A percentile compares a stretch with the other conserved stretches of the same genome.
These are phyloP conservation scores for Mortierella sp. DNA, from an alignment of 371 early-diverging fungal species.

Conservation along the genomic window DNA sequence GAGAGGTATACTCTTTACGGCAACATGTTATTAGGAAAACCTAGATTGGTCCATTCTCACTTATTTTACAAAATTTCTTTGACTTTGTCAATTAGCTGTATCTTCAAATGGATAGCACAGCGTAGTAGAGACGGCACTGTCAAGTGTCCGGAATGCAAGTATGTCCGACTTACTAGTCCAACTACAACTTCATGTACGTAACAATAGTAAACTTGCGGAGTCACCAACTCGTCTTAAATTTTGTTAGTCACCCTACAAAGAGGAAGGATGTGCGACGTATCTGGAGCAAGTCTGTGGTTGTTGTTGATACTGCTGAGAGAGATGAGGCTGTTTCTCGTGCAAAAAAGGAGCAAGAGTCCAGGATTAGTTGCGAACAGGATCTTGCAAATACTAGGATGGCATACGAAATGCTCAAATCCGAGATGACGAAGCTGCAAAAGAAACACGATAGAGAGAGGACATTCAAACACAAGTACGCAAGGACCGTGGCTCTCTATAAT, in stretches of 20 bases:
- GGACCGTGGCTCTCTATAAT: not conserved
- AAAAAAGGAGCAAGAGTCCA: slow-evolving; percentile 24
- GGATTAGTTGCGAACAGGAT: slow-evolving; percentile 32
- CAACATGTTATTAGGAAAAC: not conserved
- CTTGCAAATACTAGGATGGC: slow-evolving; percentile 45
- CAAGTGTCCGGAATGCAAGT: slow-evolving; percentile 59
- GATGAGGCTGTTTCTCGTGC: slow-evolving; percentile 26
- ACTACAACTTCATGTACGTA: not conserved
- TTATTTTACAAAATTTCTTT: not conserved
- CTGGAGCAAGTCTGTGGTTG: slow-evolving; percentile 52
- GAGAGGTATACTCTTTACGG: slow-evolving; percentile 42
- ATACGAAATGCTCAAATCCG: slow-evolving; percentile 37
- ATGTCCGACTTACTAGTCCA: not conserved
- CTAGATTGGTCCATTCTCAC: not conserved
- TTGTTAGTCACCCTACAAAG: slow-evolving; percentile 10
- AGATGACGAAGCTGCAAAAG: slow-evolving; percentile 35
- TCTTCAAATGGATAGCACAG: slow-evolving; percentile 50
- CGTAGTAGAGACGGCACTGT: slow-evolving; percentile 10
- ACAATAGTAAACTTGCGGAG: not conserved
- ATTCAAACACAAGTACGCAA: slow-evolving; percentile 32
- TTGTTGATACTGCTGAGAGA: slow-evolving; percentile 39
- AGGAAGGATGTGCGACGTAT: slow-evolving; percentile 46
- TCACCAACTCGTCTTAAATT: not conserved
- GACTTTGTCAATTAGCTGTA: slow-evolving; percentile 31
- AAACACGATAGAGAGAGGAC: slow-evolving; percentile 28